Percentiles rank a stretch among this genome's conserved stretches.
Evolutionary conservation across 2,329 filamentous ascomycete genomes (phyloP).

Genomic region (Fusarium cyanostomum): DNA sequence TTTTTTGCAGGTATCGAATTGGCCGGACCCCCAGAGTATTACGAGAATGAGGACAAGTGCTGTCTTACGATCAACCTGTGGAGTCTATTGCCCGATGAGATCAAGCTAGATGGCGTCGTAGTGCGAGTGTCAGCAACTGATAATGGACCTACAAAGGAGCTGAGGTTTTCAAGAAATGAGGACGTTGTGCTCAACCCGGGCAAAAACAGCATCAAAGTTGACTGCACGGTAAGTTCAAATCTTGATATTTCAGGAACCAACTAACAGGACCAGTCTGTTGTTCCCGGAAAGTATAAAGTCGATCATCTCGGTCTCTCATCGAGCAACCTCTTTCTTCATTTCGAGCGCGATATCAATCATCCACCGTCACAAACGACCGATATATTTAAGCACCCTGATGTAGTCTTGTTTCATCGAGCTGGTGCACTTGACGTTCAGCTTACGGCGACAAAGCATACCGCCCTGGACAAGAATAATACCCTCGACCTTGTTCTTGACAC

Average conservation of each 20-base stretch:
- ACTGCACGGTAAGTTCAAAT: slow-evolving; percentile 48
- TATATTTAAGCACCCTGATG: slow-evolving; percentile 67
- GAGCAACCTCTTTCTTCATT: slow-evolving; percentile 71
- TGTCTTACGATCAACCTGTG: slow-evolving; percentile 72
- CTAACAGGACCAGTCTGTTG: slow-evolving; percentile 62
- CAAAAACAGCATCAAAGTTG: slow-evolving; percentile 51
- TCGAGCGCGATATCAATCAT: slow-evolving; percentile 68
- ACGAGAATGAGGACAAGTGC: slow-evolving; percentile 78
- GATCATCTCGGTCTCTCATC: slow-evolving; percentile 74
- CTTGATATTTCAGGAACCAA: rapidly evolving
- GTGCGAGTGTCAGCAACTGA: slow-evolving; percentile 69
- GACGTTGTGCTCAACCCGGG: slow-evolving; percentile 57
- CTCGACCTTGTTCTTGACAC: slow-evolving; percentile 78
- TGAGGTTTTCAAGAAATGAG: slow-evolving; percentile 46
- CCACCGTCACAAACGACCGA: slow-evolving; percentile 56
- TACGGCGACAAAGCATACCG: slow-evolving; percentile 73
- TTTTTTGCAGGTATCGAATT: slow-evolving; percentile 79
- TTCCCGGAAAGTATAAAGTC: slow-evolving; percentile 78
- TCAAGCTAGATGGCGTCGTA: slow-evolving; percentile 72
- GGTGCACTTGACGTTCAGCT: slow-evolving; percentile 75
- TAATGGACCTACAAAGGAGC: slow-evolving; percentile 69
- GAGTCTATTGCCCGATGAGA: slow-evolving; percentile 76
- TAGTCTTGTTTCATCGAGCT: slow-evolving; percentile 78
- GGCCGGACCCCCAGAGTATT: slow-evolving; percentile 74
- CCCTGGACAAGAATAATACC: slow-evolving; percentile 81